These are phyloP conservation scores for Serpula lacrymans DNA, from an alignment of 768 basidiomycete genomes.

Conservation along the genomic window DNA sequence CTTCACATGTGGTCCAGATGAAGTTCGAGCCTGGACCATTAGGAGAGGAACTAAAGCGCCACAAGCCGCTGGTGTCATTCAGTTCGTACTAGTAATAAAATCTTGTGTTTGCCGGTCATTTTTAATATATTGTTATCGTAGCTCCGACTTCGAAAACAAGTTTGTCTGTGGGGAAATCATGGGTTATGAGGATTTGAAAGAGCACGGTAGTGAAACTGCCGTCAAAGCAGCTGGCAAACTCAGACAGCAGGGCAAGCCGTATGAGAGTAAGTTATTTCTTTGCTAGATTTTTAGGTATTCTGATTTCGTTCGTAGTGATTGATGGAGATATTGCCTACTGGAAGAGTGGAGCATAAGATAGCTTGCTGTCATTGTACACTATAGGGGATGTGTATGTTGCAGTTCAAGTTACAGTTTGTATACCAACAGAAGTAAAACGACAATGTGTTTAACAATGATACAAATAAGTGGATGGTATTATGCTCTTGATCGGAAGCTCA, in stretches of 20 bases:
- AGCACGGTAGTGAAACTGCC: slow-evolving; percentile 83
- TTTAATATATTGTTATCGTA: slow-evolving; percentile 23
- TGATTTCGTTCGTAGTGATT: slow-evolving; percentile 48
- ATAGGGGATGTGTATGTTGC: slow-evolving; percentile 5
- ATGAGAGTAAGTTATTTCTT: slow-evolving; percentile 68
- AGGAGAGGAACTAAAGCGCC: slow-evolving; percentile 92
- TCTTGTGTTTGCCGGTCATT: too few species aligned
- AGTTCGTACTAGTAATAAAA: slow-evolving; percentile 71
- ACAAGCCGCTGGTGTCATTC: slow-evolving; percentile 97
- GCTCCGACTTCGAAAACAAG: slow-evolving; percentile 97
- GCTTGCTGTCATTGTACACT: neutral
- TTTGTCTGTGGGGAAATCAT: slow-evolving; percentile 98
- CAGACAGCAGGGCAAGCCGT: slow-evolving; percentile 94
- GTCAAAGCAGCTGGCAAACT: slow-evolving; percentile 96
- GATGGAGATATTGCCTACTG: slow-evolving; percentile 93
- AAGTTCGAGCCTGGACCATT: slow-evolving; percentile 98
- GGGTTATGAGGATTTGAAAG: slow-evolving; percentile 85
- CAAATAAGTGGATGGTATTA: too few species aligned
- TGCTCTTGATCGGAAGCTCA: too few species aligned
- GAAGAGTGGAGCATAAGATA: slow-evolving; percentile 62
- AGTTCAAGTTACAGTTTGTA: too few species aligned
- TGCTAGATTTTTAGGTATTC: slow-evolving; percentile 1
- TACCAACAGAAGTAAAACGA: too few species aligned
- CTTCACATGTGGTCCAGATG: slow-evolving; percentile 96
- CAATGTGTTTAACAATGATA: too few species aligned